These are phyloP conservation scores for Globisporangium rhizosaccharum DNA, from an alignment of 352 stramenopile genomes.

Conservation along the genomic window DNA sequence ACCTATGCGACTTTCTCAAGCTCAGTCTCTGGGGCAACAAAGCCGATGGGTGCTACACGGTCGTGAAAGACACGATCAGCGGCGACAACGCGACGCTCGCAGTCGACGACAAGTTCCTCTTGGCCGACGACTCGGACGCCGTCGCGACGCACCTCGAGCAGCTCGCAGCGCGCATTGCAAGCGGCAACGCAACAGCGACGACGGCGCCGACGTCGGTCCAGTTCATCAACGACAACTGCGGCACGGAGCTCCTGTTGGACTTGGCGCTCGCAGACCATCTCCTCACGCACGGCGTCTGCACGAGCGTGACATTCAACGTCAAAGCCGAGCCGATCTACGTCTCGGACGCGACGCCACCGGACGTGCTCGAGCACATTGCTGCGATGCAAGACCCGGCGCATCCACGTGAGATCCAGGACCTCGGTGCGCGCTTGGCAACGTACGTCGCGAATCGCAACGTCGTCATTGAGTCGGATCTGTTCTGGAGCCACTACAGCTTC, in stretches of 20 bases:
- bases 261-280: conserved; percentile 62
- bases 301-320: conserved; percentile 60
- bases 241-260: conserved; percentile 65
- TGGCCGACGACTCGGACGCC: conserved; percentile 51
- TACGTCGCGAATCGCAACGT: conserved; percentile 27
- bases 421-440: conserved; percentile 33
- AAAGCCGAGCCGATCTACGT: conserved; percentile 78
- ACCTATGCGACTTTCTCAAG: conserved; percentile 57
- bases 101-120: conserved; percentile 50
- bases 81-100: conserved; percentile 42
- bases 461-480: conserved; percentile 23
- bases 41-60: conserved; percentile 69
- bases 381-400: conserved; percentile 35
- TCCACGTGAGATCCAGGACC: conserved; percentile 32
- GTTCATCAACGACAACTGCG: conserved; percentile 81
- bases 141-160: conserved; percentile 40
- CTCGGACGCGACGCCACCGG: conserved; percentile 55
- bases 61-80: conserved; percentile 65
- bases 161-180: conserved; percentile 2
- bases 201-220: conserved; percentile 24
- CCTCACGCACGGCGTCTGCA: conserved; percentile 40
- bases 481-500: conserved; percentile 73
- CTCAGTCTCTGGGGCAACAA: conserved; percentile 77
- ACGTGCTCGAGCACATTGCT: conserved; percentile 58
- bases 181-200: neutral